phyloP scores from a whole-genome alignment of 2,329 filamentous ascomycete genomes.

The Lithohypha guttulata region DNA sequence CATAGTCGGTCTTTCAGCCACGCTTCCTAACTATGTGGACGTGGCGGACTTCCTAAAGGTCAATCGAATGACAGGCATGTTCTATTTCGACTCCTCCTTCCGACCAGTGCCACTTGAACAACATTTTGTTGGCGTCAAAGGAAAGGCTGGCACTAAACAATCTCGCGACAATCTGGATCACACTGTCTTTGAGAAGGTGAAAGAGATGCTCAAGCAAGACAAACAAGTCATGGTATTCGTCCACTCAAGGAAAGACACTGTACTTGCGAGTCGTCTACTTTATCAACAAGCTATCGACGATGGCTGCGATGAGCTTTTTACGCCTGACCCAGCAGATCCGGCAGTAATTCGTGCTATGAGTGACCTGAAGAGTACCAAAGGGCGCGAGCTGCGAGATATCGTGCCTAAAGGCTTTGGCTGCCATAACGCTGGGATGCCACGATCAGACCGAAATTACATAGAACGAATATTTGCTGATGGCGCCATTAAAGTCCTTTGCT shows the following conservation, averaged over 20 bases:
- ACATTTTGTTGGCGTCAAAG: conserved; percentile 92
- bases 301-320: conserved; percentile 68
- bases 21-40: conserved; percentile 90
- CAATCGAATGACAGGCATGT: conserved; percentile 81
- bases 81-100: conserved; percentile 96
- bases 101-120: conserved; percentile 92
- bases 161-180: conserved; percentile 82
- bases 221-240: conserved; percentile 99
- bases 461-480: conserved; percentile 84
- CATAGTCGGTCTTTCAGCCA: conserved; percentile 89
- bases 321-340: conserved; percentile 61
- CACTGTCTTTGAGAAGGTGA: conserved; percentile 86
- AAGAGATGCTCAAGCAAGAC: conserved; percentile 79
- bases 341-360: conserved; percentile 64
- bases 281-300: conserved; percentile 79
- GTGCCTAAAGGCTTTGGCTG: conserved; percentile 85
- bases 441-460: conserved; percentile 89
- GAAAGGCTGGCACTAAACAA: conserved; percentile 69
- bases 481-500: conserved; percentile 93
- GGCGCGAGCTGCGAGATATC: conserved; percentile 77
- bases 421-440: conserved; percentile 93
- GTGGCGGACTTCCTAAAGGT: conserved; percentile 96
- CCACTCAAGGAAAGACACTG: conserved; percentile 88
- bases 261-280: conserved; percentile 74
- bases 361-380: conserved; percentile 77